A percentile compares a stretch with the other conserved stretches of the same genome.
Conservation (phyloP, 2,329 filamentous ascomycete species). For the Ascochyta clinopodiicola region DNA sequence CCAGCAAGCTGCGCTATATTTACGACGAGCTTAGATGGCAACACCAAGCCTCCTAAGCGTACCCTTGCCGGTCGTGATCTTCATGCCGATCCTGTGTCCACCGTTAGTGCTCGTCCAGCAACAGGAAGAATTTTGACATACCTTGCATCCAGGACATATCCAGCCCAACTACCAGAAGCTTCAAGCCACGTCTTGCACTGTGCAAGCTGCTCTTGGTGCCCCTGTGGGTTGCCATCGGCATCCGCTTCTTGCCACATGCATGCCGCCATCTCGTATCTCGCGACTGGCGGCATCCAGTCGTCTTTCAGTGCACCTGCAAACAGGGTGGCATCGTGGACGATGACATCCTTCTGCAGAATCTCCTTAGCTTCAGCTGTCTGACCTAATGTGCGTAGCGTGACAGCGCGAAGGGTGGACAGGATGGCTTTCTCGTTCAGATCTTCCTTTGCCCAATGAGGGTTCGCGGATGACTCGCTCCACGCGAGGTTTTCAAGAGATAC, state of each 20-base stretch:
- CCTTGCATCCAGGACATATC: slow-evolving; percentile 75
- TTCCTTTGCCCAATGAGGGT: slow-evolving; percentile 60
- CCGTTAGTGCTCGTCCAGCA: background rate
- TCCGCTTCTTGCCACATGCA: slow-evolving; percentile 75
- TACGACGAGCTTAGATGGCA: background rate
- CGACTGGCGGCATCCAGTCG: slow-evolving; percentile 74
- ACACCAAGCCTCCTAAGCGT: slow-evolving; percentile 58
- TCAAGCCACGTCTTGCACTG: slow-evolving; percentile 71
- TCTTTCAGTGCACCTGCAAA: slow-evolving; percentile 69
- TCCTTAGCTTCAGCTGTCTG: slow-evolving; percentile 69
- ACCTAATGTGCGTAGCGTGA: slow-evolving; percentile 69
- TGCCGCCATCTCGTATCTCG: slow-evolving; percentile 85
- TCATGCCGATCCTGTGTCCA: slow-evolving; percentile 65
- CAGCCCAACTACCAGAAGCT: slow-evolving; percentile 73
- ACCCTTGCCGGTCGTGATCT: slow-evolving; percentile 72
- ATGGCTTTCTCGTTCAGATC: slow-evolving; percentile 68
- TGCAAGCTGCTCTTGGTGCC: slow-evolving; percentile 56
- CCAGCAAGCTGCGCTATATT: background rate
- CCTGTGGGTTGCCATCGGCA: slow-evolving; percentile 45
- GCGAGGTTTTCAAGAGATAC: slow-evolving; percentile 67
- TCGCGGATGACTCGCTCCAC: slow-evolving; percentile 67
- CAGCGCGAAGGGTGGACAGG: slow-evolving; percentile 69
- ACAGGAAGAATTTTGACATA: slow-evolving; percentile 26
- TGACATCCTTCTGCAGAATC: slow-evolving; percentile 67
- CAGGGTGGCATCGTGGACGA: slow-evolving; percentile 61